phyloP scores from a whole-genome alignment of 1,139 yeast genomes.

The Debaryomyces udenii region DNA sequence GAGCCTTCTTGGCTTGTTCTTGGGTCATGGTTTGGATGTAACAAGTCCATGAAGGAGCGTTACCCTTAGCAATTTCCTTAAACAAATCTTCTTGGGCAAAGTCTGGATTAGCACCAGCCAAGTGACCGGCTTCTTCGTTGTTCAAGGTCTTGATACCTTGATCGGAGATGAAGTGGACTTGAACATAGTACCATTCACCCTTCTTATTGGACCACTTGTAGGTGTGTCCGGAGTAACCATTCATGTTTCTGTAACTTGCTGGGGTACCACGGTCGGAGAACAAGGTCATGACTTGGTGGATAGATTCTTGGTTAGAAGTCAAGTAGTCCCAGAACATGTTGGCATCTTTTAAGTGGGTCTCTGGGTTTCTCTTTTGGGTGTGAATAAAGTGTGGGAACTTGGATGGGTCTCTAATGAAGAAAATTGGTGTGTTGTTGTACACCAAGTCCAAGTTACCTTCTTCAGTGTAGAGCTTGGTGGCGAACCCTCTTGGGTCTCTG shows the following conservation, averaged over 20 bases:
- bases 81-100: constrained; percentile 65
- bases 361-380: constrained; percentile 80
- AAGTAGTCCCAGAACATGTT: constrained; percentile 75
- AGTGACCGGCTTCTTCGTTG: constrained; percentile 58
- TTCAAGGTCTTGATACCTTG: constrained; percentile 61
- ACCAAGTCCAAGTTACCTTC: constrained; percentile 90
- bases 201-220: constrained; percentile 68
- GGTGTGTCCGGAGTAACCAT: constrained; percentile 75
- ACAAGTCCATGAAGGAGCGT: constrained; percentile 64
- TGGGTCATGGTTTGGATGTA: constrained; percentile 71
- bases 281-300: constrained; percentile 64
- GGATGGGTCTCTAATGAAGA: constrained; percentile 83
- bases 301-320: constrained; percentile 61
- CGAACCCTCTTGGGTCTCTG: constrained; percentile 89
- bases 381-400: constrained; percentile 90
- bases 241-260: constrained; percentile 63
- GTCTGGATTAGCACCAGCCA: constrained; percentile 68
- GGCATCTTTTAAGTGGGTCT: constrained; percentile 79
- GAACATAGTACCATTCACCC: constrained; percentile 69
- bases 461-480: constrained; percentile 81
- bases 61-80: constrained; percentile 61
- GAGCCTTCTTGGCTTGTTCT: constrained; percentile 60
- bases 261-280: constrained; percentile 76
- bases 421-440: constrained; percentile 87
- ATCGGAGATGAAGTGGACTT: constrained; percentile 62